phyloP scores from a whole-genome alignment of 1,284 basidiomycete genomes.

The Volvariella volvacea region DNA sequence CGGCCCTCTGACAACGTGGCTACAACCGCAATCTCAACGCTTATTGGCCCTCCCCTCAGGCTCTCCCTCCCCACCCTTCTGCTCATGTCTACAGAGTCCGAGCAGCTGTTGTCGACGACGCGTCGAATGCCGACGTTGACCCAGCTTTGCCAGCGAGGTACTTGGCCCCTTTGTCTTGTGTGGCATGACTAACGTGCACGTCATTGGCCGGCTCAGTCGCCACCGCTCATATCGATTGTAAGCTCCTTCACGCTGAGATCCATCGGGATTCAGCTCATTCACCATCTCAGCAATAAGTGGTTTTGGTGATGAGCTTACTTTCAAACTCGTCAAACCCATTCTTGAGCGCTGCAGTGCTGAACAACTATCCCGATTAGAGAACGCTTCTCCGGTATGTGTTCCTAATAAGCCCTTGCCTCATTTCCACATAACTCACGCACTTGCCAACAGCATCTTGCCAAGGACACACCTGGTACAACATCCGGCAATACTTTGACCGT shows the following conservation, averaged over 20 bases:
- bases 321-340: slow-evolving; percentile 60
- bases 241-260: slow-evolving; percentile 10
- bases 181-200: slow-evolving; percentile 7
- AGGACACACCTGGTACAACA: slow-evolving; percentile 49
- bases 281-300: slow-evolving; percentile 42
- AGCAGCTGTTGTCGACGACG: slow-evolving; percentile 1
- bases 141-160: slow-evolving; percentile 40
- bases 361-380: slow-evolving; percentile 59
- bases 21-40: too few relatives aligned
- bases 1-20: too few relatives aligned
- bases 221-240: slow-evolving; percentile 49
- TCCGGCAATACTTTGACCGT: slow-evolving; percentile 4
- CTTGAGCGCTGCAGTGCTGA: slow-evolving; percentile 65
- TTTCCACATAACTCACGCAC: slow-evolving; percentile 5
- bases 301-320: slow-evolving; percentile 53
- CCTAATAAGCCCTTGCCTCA: background rate
- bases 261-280: slow-evolving; percentile 5
- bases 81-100: too few relatives aligned
- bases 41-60: too few relatives aligned
- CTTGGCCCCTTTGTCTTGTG: slow-evolving; percentile 8
- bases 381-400: slow-evolving; percentile 56
- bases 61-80: too few relatives aligned
- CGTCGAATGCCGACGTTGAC: slow-evolving; percentile 39
- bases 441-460: slow-evolving; percentile 42
- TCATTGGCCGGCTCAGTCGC: slow-evolving; percentile 34